Evolutionary conservation across 257 asterid species (phyloP).

Genomic region (Nicotiana noctiflora): DNA sequence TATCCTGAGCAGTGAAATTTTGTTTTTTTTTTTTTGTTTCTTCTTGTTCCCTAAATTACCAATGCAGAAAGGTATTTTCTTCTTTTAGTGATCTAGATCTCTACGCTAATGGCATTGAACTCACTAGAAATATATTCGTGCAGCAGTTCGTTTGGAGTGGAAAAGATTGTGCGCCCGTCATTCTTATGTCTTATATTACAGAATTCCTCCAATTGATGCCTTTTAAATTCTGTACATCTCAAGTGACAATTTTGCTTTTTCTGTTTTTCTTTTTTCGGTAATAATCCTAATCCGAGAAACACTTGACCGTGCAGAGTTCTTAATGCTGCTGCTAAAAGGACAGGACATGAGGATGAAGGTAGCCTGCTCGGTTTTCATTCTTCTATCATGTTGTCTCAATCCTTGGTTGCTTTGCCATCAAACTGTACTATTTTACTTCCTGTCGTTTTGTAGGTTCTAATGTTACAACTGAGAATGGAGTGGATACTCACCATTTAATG

Average conservation of each 20-base stretch:
- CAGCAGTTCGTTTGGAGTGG: background rate
- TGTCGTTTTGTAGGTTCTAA: constrained; percentile 37
- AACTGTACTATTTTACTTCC: constrained; percentile 6
- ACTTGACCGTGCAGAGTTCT: constrained; percentile 58
- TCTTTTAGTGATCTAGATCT: background rate
- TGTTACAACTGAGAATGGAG: constrained; percentile 44
- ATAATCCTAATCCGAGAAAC: constrained; percentile 7
- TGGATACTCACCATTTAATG: constrained; percentile 41
- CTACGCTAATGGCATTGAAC: background rate
- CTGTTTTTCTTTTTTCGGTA: background rate
- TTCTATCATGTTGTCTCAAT: background rate
- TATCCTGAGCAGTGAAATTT: background rate
- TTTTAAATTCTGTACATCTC: background rate
- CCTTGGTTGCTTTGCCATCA: background rate
- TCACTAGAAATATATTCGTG: background rate
- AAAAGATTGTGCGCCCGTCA: background rate
- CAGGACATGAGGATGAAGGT: constrained; percentile 73
- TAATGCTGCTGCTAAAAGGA: constrained; percentile 78
- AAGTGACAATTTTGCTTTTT: background rate
- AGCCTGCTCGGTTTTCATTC: constrained; percentile 7
- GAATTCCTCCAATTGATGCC: background rate
- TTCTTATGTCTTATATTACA: background rate
- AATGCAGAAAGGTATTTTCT: background rate
- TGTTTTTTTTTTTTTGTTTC: background rate
- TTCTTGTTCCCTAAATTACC: background rate